Base-by-base conservation (phyloP, 495 filamentous ascomycete species). In the Bombardia bombarda region DNA sequence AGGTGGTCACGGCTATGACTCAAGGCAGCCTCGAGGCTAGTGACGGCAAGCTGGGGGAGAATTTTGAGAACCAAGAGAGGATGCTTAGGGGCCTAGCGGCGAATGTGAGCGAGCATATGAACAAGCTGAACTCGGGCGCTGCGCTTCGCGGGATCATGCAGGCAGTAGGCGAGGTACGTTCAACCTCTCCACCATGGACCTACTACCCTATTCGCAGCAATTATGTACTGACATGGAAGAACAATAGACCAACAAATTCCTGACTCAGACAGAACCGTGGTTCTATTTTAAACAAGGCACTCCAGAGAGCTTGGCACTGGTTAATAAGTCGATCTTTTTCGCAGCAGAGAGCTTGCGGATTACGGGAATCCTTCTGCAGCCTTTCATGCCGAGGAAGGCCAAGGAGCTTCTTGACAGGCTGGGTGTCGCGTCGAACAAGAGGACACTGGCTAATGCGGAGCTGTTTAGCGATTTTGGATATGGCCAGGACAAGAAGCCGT, bases 301-400 rank as follows among this genome's bases (percentile, higher is more conserved):
- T 26, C 4, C 19, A 36, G 18, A 33, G 40, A 9, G 40, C 26
- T 2, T 2, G 14, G 17, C 34, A 3, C 42, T 57, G 4, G 32
- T n/a, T n/a, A n/a, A n/a, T n/a, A n/a, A 55, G 43, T 68, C 73
- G 31, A 64, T 98, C 32, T 95, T 77, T 57, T 69, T 84, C 25
- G 69, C 72, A 39, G 78, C 79, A 2, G 92, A 98, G 58, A 75
- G 80, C n/a, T 57, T 96, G 32, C 82, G 92, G 17, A 75, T 96
- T 25, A 63, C 67, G 3, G 87, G 82, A 7, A 95, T 97, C 42
- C 66, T 97, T 26, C 66, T 98, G 22, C 90, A 95, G 60, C 89
- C 92, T 3, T 89, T 84, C 55, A 89, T 97, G 74, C 92, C 92
- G 3, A 70, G 62, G n/a, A 95, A 90, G 61, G 72, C 85, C 34